Conservation (phyloP, 208 protist species). For the Acanthamoeba royreba region DNA sequence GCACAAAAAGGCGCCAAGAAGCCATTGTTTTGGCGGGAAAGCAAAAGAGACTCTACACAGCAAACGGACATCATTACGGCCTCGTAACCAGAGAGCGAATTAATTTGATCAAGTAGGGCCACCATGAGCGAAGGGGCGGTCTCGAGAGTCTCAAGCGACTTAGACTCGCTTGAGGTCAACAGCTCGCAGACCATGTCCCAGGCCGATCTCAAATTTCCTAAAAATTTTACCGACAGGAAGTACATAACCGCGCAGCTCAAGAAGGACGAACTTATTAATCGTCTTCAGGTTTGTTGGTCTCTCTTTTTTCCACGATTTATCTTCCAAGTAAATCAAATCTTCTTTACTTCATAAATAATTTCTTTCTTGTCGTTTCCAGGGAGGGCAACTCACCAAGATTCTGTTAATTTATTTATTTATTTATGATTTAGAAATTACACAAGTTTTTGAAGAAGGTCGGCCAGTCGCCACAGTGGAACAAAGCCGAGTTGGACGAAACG, state of each 20-base stretch:
- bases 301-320: no score
- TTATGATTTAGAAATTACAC: slow-evolving; percentile 24
- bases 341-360: background rate
- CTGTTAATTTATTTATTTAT: no score
- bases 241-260: background rate
- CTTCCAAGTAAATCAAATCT: background rate
- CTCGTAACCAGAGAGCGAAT: background rate
- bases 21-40: background rate
- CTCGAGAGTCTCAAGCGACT: no score
- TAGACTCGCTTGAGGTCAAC: no score
- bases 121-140: background rate
- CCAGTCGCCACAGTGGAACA: background rate
- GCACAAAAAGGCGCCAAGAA: no score
- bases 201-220: background rate
- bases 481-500: background rate
- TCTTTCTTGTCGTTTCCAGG: no score
- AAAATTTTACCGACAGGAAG: background rate
- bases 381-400: no score
- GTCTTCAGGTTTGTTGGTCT: slow-evolving; percentile 7
- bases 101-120: background rate
- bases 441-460: slow-evolving; percentile 15
- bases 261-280: background rate
- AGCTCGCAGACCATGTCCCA: background rate
- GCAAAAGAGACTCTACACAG: background rate
- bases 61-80: background rate